Percentiles rank a stretch among this genome's conserved stretches.
Evolutionary conservation across 768 basidiomycete genomes (phyloP).

Genomic region (Trametes meyenii): DNA sequence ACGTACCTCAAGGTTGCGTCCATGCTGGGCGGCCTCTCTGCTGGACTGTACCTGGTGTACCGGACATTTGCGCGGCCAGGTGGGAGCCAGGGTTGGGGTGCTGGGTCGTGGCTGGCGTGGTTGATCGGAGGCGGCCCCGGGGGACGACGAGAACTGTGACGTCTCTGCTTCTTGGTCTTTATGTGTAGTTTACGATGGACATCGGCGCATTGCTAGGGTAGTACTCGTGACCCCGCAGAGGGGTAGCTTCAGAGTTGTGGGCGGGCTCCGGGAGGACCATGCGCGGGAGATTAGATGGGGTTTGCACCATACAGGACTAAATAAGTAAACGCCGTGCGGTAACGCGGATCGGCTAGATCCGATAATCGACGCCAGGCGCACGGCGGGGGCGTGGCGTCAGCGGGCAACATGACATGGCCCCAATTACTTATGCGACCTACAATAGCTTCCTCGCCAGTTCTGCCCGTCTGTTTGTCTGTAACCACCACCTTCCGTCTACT

Average conservation of each 20-base stretch:
- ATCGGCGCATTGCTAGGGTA: slow-evolving; percentile 2
- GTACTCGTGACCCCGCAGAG: background rate
- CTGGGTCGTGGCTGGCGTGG: slow-evolving; percentile 66
- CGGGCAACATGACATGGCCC: slow-evolving; percentile 22
- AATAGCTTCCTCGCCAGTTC: slow-evolving; percentile 23
- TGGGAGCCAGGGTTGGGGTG: slow-evolving; percentile 54
- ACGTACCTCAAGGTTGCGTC: slow-evolving; percentile 76
- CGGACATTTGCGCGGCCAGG: slow-evolving; percentile 70
- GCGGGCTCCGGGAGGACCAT: background rate
- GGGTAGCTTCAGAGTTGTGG: slow-evolving; percentile 16
- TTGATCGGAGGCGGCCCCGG: slow-evolving; percentile 50
- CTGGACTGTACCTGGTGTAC: slow-evolving; percentile 70
- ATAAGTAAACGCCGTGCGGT: background rate
- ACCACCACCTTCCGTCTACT: slow-evolving; percentile 19
- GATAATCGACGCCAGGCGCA: slow-evolving; percentile 26
- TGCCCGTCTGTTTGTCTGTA: slow-evolving; percentile 3
- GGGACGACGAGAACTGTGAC: slow-evolving; percentile 48
- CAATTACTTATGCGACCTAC: slow-evolving; percentile 23
- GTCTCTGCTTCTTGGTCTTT: background rate
- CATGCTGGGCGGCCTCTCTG: slow-evolving; percentile 71
- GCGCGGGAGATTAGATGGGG: background rate
- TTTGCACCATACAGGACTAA: background rate
- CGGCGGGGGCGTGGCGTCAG: slow-evolving; percentile 33
- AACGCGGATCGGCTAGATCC: slow-evolving; percentile 28
- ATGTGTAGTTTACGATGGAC: background rate